Base-by-base conservation (phyloP, 805 yeast species). In the Yarrowia osloensis region DNA sequence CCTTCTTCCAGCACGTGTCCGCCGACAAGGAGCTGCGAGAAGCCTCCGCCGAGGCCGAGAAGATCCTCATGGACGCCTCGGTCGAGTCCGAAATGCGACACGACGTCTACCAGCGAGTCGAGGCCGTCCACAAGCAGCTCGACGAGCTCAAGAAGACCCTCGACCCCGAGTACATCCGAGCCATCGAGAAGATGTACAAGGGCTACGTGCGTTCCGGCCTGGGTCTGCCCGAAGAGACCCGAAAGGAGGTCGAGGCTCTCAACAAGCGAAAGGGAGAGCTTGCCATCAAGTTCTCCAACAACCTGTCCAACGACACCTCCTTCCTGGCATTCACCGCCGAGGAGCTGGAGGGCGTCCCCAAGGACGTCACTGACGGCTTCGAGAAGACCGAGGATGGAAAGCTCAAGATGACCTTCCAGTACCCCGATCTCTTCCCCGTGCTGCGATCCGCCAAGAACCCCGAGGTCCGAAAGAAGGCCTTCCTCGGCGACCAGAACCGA, bases 361-460 rank as follows among this genome's bases (percentile, higher is more conserved):
- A 82, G 47, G 85, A 85, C 68, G 85, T 85, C 2, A 71, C 88
- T 70, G 88, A 83, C 65, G 78, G 77, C 67, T 78, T 79, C 21
- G 77, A 77, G 33, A 77, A 77, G 22, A 84, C 80, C 22, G 81
- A 77, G 19, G 77, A 75, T 17, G 66, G 66, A 8, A 77, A 75
- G 70, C 80, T 76, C 70, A 88, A 88, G 74, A 88, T 91, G 81
- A 88, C 95, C 2, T 89, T 85, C 79, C 90, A 91, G 76, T 89
- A 88, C 73, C 95, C 96, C 0, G 96, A 90, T 74, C 76, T 88
- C 55, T 79, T 88, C 69, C 96, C 96, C 1, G 88, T 88, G 17
- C 77, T 89, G 75, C 88, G 89, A 74, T 85, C 85, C 75, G 93
- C 96, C 52, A 80, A 81, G 67, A 78, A 78, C 70, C 82, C 86